phyloP scores from a whole-genome alignment of 1,139 yeast genomes.

The Zhuliangozyma blackwelliae region DNA sequence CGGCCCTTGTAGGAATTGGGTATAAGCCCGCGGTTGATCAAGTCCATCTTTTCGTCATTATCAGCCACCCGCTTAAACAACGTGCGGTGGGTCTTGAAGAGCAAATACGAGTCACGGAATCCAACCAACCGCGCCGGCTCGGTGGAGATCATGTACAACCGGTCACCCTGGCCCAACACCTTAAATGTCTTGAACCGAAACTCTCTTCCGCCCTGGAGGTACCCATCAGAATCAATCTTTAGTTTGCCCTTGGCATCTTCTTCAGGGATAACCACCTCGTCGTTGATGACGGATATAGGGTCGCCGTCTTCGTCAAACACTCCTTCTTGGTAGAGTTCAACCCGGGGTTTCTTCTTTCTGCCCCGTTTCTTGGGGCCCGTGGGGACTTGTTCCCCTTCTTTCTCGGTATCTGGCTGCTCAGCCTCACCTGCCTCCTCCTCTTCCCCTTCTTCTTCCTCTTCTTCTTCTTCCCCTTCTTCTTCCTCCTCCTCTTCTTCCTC shows the following conservation, averaged over 20 bases:
- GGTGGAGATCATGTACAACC: constrained; percentile 84
- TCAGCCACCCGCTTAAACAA: constrained; percentile 72
- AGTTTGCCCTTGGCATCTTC: constrained; percentile 77
- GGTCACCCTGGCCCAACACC: constrained; percentile 66
- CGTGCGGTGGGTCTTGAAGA: constrained; percentile 78
- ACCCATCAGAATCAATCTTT: constrained; percentile 69
- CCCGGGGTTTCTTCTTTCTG: constrained; percentile 37
- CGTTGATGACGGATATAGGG: constrained; percentile 56
- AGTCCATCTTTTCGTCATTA: constrained; percentile 76
- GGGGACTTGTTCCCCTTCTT: constrained; percentile 15
- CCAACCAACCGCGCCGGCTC: constrained; percentile 96
- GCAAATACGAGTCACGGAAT: constrained; percentile 84
- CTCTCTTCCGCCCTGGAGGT: constrained; percentile 68
- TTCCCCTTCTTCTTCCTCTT: constrained; percentile 16
- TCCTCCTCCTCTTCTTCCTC: constrained; percentile 15
- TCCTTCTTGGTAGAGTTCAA: constrained; percentile 35
- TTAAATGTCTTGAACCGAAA: constrained; percentile 82
- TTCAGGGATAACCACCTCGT: constrained; percentile 72
- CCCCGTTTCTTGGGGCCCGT: constrained; percentile 38
- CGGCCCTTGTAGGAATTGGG: constrained; percentile 92
- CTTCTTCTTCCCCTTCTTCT: constrained; percentile 16
- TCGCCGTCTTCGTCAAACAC: constrained; percentile 49
- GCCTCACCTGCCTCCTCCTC: constrained; percentile 17
- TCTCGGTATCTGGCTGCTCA: constrained; percentile 22
- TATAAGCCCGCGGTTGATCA: constrained; percentile 75